Conservation (phyloP, 257 asterid genomes). For the Solanum appendiculatum region DNA sequence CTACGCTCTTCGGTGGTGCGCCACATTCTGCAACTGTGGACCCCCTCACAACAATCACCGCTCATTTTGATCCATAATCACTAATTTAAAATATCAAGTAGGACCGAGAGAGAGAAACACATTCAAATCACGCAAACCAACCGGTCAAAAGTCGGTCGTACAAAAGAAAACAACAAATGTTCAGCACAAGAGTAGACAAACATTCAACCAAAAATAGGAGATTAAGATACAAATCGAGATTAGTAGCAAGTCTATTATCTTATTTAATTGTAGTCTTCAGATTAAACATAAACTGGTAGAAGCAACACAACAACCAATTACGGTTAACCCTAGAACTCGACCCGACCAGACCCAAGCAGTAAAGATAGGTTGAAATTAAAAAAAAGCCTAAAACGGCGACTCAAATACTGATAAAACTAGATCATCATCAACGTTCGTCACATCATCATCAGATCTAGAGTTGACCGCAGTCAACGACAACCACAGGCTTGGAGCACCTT, state of each 20-base stretch:
- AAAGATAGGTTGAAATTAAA: neutral
- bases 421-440: neutral
- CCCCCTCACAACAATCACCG: neutral
- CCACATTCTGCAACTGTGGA: neutral
- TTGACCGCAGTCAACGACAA: slow-evolving; percentile 54
- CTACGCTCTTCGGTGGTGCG: neutral
- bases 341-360: neutral
- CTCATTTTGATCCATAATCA: neutral
- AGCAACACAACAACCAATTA: neutral
- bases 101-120: too few relatives aligned
- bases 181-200: neutral
- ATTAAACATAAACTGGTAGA: neutral
- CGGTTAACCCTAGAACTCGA: neutral
- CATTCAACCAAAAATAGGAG: neutral
- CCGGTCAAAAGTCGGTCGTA: neutral
- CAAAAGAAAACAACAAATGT: neutral
- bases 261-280: neutral
- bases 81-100: neutral
- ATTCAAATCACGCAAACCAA: neutral
- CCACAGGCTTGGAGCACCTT: slow-evolving; percentile 48
- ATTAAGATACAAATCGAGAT: neutral
- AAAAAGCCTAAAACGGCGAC: neutral
- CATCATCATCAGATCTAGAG: slow-evolving; percentile 26
- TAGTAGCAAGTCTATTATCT: neutral
- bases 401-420: neutral